These are phyloP conservation scores for Orbilia ellipsospora DNA, from an alignment of 2,329 filamentous ascomycete species.

Conservation along the genomic window DNA sequence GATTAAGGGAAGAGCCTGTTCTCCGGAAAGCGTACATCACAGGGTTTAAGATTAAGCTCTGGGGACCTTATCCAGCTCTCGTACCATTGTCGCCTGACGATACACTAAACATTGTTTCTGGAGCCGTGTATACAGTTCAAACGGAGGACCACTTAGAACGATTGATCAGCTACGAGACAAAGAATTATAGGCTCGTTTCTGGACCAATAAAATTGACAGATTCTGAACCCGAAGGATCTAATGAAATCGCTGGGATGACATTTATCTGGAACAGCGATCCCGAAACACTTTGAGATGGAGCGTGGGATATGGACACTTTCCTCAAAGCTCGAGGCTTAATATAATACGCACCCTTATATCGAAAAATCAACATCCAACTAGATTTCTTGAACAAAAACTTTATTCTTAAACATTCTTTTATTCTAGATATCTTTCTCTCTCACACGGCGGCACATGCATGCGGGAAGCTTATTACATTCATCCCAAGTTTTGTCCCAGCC, in stretches of 20 bases:
- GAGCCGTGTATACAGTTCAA: conserved; percentile 1
- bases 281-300: background rate
- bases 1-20: background rate
- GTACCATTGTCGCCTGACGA: conserved; percentile 5
- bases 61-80: conserved; percentile 21
- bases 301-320: background rate
- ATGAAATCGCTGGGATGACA: background rate
- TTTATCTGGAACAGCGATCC: conserved; percentile 17
- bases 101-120: background rate
- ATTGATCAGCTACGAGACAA: conserved; percentile 6
- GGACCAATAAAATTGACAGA: background rate
- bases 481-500: too few species aligned
- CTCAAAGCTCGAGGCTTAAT: background rate
- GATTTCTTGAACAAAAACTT: too few species aligned
- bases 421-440: too few species aligned
- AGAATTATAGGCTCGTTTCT: background rate
- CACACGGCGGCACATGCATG: too few species aligned
- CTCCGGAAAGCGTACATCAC: background rate
- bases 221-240: background rate
- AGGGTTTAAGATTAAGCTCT: conserved; percentile 22
- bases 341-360: background rate
- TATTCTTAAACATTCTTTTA: too few species aligned
- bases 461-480: too few species aligned
- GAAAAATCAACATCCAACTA: background rate
- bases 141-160: conserved; percentile 17